These are phyloP conservation scores for Lasiodiplodia sp. DNA, from an alignment of 2,329 filamentous ascomycete species.

Conservation along the genomic window DNA sequence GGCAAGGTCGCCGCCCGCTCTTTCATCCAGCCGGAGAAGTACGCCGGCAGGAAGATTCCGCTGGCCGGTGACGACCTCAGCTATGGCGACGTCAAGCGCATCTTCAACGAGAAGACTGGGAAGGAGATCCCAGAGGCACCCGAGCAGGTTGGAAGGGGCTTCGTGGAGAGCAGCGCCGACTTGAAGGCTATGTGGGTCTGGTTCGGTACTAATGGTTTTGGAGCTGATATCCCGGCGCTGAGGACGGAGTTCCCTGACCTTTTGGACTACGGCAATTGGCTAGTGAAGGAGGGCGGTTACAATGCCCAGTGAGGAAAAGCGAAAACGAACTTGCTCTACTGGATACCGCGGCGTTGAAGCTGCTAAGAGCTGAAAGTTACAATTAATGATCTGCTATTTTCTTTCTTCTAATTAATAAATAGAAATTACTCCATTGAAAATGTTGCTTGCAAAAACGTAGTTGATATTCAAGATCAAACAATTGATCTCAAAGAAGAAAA, in stretches of 20 bases:
- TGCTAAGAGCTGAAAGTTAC: neutral
- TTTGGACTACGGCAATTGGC: slow-evolving; percentile 54
- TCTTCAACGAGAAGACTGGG: slow-evolving; percentile 55
- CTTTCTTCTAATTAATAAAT: too few relatives aligned
- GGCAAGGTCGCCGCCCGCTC: slow-evolving; percentile 57
- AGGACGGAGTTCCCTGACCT: slow-evolving; percentile 50
- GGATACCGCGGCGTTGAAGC: neutral
- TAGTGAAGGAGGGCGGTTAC: slow-evolving; percentile 53
- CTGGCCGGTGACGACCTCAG: slow-evolving; percentile 60
- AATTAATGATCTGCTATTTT: neutral
- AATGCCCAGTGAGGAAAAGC: neutral
- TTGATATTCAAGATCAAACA: too few relatives aligned
- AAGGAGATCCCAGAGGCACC: slow-evolving; percentile 50
- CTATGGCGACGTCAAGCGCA: slow-evolving; percentile 46
- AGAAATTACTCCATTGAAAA: too few relatives aligned
- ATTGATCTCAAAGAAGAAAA: too few relatives aligned
- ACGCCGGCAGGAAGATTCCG: slow-evolving; percentile 49
- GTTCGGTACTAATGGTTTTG: slow-evolving; percentile 54
- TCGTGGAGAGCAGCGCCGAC: slow-evolving; percentile 49
- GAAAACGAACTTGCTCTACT: neutral
- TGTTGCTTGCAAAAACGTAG: too few relatives aligned
- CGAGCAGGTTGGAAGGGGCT: slow-evolving; percentile 41
- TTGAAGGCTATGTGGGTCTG: slow-evolving; percentile 55
- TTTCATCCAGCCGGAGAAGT: slow-evolving; percentile 53
- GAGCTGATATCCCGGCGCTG: slow-evolving; percentile 51